A percentile compares a stretch with the other conserved stretches of the same genome.
phyloP scores from a whole-genome alignment of 2,329 filamentous ascomycete species.

The Tolypocladium tundrense region DNA sequence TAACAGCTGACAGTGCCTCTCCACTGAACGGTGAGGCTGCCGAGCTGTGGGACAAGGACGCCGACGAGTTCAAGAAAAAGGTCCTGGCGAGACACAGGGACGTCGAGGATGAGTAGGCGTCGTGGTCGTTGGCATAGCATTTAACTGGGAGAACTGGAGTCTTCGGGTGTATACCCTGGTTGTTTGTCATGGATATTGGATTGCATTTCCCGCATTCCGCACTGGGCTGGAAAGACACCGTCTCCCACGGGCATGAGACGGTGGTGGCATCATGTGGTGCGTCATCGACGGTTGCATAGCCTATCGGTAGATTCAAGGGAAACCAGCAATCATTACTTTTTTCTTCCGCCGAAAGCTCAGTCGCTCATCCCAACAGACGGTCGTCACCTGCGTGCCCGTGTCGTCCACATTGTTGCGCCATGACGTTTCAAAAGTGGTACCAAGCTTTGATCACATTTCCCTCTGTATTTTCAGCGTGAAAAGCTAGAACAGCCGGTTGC shows the following conservation, averaged over 20 bases:
- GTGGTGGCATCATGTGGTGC: not conserved
- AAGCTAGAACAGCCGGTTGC: slow-evolving; percentile 34
- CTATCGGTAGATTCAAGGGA: slow-evolving; percentile 1
- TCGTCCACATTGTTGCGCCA: not conserved
- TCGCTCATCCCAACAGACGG: not conserved
- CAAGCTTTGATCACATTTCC: slow-evolving; percentile 24
- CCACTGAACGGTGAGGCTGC: slow-evolving; percentile 94
- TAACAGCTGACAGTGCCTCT: slow-evolving; percentile 54
- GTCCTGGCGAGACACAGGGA: slow-evolving; percentile 53
- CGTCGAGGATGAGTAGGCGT: slow-evolving; percentile 48
- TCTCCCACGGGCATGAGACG: slow-evolving; percentile 2
- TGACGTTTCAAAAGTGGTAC: slow-evolving; percentile 3
- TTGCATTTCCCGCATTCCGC: slow-evolving; percentile 18
- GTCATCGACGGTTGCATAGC: slow-evolving; percentile 3
- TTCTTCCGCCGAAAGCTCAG: not conserved
- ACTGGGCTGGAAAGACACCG: slow-evolving; percentile 3
- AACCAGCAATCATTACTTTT: slow-evolving; percentile 1
- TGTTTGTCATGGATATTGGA: slow-evolving; percentile 20
- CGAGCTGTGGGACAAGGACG: slow-evolving; percentile 86
- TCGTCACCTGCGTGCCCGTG: not conserved
- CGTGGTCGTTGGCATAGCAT: slow-evolving; percentile 2
- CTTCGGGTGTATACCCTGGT: slow-evolving; percentile 20
- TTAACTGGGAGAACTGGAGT: slow-evolving; percentile 32
- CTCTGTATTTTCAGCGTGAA: slow-evolving; percentile 27
- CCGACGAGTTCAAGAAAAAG: slow-evolving; percentile 76